These are phyloP conservation scores for Ulota crispa DNA, from an alignment of 225 moss, liverwort and hornwort species.

Conservation along the genomic window DNA sequence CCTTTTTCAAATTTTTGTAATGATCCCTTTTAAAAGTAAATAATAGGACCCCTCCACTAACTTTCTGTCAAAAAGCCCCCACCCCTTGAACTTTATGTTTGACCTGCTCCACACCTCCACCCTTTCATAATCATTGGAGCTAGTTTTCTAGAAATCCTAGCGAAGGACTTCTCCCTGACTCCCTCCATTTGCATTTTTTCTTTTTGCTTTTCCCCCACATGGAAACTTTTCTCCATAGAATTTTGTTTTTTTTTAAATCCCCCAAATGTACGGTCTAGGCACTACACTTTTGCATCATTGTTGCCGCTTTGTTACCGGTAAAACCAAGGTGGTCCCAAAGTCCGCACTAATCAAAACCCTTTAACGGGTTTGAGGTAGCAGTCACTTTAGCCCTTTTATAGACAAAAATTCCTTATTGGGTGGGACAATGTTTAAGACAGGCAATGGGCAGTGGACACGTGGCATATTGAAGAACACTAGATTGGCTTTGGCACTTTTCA, in stretches of 20 bases:
- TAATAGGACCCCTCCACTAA: background rate
- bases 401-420: background rate
- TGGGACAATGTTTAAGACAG: background rate
- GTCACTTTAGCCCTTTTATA: background rate
- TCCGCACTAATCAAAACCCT: background rate
- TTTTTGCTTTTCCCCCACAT: too few species aligned
- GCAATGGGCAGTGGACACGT: background rate
- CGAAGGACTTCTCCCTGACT: background rate
- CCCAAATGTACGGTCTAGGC: background rate
- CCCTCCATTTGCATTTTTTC: background rate
- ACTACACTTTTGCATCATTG: background rate
- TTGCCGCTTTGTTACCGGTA: background rate
- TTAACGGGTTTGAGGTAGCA: background rate
- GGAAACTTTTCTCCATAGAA: background rate
- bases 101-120: background rate
- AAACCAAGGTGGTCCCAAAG: background rate
- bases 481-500: background rate
- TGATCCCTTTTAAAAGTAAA: too few species aligned
- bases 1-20: too few species aligned
- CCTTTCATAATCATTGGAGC: slow-evolving; percentile 15
- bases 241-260: background rate
- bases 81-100: background rate
- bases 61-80: background rate
- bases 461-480: background rate
- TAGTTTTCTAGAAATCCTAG: background rate